A percentile compares a stretch with the other conserved stretches of the same genome.
Conservation (phyloP, 805 yeast species). For the Kodamaea nitidulidarum region DNA sequence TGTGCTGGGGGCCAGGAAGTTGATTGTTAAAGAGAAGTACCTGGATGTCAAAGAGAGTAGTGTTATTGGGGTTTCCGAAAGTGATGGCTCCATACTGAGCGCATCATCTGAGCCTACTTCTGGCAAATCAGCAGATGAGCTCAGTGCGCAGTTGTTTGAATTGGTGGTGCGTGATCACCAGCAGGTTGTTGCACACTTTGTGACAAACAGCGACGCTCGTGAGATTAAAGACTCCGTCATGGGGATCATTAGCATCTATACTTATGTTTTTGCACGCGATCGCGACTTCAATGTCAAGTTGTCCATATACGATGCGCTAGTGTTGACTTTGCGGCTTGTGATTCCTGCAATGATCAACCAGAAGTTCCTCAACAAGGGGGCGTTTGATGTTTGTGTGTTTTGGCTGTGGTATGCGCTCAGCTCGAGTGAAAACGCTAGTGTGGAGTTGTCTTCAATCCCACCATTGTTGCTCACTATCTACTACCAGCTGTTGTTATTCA, state of each 20-base stretch:
- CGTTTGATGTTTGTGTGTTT: slow-evolving; percentile 28
- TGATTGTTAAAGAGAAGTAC: slow-evolving; percentile 4
- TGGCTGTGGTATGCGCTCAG: slow-evolving; percentile 39
- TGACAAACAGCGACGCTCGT: slow-evolving; percentile 24
- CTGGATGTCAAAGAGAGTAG: too few species aligned
- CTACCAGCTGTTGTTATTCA: slow-evolving; percentile 28
- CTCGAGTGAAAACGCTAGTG: slow-evolving; percentile 17
- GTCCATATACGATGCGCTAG: slow-evolving; percentile 18
- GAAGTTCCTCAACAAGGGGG: slow-evolving; percentile 16
- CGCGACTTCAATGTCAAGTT: slow-evolving; percentile 7
- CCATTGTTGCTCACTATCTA: slow-evolving; percentile 25
- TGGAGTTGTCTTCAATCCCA: slow-evolving; percentile 32
- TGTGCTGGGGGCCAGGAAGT: slow-evolving; percentile 11
- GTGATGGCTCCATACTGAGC: too few species aligned
- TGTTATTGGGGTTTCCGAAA: background rate
- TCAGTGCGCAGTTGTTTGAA: slow-evolving; percentile 38
- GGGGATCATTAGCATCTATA: slow-evolving; percentile 21
- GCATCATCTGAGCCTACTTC: too few species aligned
- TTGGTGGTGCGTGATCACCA: slow-evolving; percentile 42
- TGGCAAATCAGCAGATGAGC: too few species aligned
- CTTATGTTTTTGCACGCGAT: slow-evolving; percentile 11
- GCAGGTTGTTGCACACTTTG: slow-evolving; percentile 21
- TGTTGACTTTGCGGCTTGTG: slow-evolving; percentile 23
- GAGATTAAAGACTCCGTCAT: slow-evolving; percentile 26
- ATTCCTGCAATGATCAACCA: slow-evolving; percentile 35